Percentiles rank a stretch among this genome's conserved stretches.
phyloP scores from a whole-genome alignment of 1,284 basidiomycete genomes.

The Fomitopsis palustris region DNA sequence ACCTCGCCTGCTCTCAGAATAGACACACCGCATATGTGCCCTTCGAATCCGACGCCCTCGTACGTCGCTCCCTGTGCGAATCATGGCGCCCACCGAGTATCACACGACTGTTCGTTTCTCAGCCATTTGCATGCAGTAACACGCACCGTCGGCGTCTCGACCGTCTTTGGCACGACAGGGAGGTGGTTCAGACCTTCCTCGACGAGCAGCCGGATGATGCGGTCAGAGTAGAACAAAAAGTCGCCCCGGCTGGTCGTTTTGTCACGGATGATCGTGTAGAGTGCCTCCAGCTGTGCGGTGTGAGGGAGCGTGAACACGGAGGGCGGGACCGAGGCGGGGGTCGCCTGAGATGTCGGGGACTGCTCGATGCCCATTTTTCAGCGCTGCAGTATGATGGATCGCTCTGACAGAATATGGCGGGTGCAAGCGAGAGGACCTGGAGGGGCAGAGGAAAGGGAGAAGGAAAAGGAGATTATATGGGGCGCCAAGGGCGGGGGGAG shows the following conservation, averaged over 20 bases:
- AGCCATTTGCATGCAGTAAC: constrained; percentile 9
- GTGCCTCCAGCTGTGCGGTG: constrained; percentile 90
- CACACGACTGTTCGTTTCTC: constrained; percentile 4
- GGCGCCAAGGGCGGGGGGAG: background rate
- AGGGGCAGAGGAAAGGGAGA: background rate
- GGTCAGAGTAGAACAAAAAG: constrained; percentile 94
- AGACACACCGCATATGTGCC: constrained; percentile 92
- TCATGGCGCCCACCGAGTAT: background rate
- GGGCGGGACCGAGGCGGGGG: constrained; percentile 50
- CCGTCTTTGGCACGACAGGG: constrained; percentile 83
- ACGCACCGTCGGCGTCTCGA: constrained; percentile 73
- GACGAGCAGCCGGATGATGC: constrained; percentile 72
- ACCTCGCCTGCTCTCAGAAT: constrained; percentile 89
- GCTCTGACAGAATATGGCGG: background rate
- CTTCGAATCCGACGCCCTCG: constrained; percentile 88
- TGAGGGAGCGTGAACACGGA: constrained; percentile 85
- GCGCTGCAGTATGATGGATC: background rate
- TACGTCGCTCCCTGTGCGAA: constrained; percentile 69
- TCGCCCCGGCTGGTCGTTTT: constrained; percentile 86
- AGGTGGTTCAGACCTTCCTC: constrained; percentile 95
- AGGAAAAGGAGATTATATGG: background rate
- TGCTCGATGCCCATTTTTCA: constrained; percentile 18
- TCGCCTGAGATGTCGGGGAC: constrained; percentile 30
- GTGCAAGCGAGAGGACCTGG: background rate
- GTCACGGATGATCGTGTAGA: constrained; percentile 94